A percentile compares a stretch with the other conserved stretches of the same genome.
These are phyloP conservation scores for Salix dunnii DNA, from an alignment of 345 rosid genomes.

Conservation along the genomic window DNA sequence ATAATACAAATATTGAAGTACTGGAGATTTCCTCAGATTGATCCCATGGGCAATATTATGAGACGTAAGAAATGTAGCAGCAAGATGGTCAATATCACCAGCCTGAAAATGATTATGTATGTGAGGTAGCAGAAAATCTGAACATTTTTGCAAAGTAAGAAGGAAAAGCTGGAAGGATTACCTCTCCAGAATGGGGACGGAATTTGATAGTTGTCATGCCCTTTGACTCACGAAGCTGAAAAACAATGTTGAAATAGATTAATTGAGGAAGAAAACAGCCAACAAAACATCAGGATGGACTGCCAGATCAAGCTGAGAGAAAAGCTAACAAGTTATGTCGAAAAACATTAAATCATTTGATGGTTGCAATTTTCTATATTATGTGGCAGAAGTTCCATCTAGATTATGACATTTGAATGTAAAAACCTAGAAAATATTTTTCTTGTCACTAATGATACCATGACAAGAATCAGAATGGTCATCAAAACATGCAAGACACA, in stretches of 20 bases:
- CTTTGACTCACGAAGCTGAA: conserved; percentile 96
- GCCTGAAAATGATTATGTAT: conserved; percentile 50
- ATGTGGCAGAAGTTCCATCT: not conserved
- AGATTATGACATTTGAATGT: not conserved
- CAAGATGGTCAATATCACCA: conserved; percentile 98
- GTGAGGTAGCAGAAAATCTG: conserved; percentile 9
- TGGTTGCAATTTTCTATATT: not conserved
- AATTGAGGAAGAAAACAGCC: not conserved
- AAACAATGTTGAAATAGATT: conserved; percentile 14
- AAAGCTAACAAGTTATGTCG: not conserved
- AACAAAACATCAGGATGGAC: not conserved
- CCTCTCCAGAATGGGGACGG: conserved; percentile 98
- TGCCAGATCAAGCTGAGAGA: not conserved
- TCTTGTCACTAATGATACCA: not conserved
- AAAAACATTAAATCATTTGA: not conserved
- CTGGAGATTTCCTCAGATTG: conserved; percentile 98
- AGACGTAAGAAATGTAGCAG: conserved; percentile 91
- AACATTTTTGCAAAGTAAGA: not conserved
- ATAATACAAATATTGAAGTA: conserved; percentile 95
- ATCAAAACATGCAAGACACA: not conserved
- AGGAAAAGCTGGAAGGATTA: conserved; percentile 20
- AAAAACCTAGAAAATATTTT: not conserved
- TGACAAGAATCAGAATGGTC: not conserved
- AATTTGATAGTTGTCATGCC: conserved; percentile 97
- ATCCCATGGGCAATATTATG: conserved; percentile 98